Conservation (phyloP, 2,329 filamentous ascomycete genomes). For the Verticillium longisporum region DNA sequence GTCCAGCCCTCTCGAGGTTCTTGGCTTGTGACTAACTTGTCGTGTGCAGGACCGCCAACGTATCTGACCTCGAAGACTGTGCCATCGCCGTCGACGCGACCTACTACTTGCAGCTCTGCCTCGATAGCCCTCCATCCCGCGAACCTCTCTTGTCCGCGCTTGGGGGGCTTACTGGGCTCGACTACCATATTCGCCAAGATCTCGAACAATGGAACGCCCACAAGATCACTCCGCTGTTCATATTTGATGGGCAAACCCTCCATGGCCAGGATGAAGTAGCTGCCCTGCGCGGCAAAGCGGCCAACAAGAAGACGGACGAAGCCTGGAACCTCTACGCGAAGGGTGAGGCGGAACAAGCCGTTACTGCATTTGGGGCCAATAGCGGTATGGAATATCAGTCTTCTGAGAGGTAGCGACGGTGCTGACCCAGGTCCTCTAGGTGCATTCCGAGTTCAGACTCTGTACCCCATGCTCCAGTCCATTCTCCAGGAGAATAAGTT, state of each 20-base stretch:
- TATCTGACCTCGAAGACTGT: conserved; percentile 67
- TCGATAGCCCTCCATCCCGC: conserved; percentile 62
- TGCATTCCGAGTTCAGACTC: conserved; percentile 61
- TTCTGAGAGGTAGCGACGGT: neutral
- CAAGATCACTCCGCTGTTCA: conserved; percentile 73
- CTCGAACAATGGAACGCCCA: conserved; percentile 64
- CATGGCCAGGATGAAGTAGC: conserved; percentile 67
- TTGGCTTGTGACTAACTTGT: neutral
- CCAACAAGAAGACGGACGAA: conserved; percentile 63
- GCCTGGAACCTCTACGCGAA: conserved; percentile 87
- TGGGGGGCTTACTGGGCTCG: conserved; percentile 78
- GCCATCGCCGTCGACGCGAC: conserved; percentile 83
- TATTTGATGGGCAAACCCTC: conserved; percentile 84
- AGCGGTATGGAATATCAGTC: conserved; percentile 49
- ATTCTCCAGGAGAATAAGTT: conserved; percentile 64
- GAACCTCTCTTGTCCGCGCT: conserved; percentile 88
- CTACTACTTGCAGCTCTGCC: conserved; percentile 76
- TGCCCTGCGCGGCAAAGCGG: conserved; percentile 55
- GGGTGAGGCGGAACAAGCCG: conserved; percentile 71
- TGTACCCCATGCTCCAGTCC: conserved; percentile 71
- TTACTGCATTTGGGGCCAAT: conserved; percentile 73
- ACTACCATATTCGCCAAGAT: conserved; percentile 67
- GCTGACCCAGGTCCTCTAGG: conserved; percentile 37
- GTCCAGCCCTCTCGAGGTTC: conserved; percentile 6
- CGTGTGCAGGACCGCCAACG: conserved; percentile 44